Percentiles rank a stretch among this genome's conserved stretches.
Evolutionary conservation across 1,139 yeast genomes (phyloP).

Genomic region (Zygoascus meyerae): DNA sequence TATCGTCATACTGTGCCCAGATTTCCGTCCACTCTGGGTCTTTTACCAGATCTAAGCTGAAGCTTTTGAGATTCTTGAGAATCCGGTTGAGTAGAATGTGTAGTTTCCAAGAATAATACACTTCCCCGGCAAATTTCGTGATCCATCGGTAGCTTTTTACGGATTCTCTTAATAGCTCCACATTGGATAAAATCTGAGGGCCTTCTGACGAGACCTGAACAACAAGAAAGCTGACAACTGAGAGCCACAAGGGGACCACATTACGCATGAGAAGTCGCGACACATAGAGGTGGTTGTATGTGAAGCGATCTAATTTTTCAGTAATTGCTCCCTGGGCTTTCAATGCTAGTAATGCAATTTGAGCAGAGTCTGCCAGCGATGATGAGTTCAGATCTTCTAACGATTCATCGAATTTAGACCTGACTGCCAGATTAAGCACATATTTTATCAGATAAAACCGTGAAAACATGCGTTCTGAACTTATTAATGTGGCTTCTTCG

Average conservation of each 20-base stretch:
- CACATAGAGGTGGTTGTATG: not conserved
- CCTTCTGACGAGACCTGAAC: not conserved
- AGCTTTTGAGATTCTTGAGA: conserved; percentile 5
- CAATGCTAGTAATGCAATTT: not conserved
- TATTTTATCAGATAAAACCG: not conserved
- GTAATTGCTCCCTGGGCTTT: not conserved
- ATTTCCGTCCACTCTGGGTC: conserved; percentile 2
- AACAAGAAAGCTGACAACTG: conserved; percentile 2
- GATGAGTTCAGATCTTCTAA: not conserved
- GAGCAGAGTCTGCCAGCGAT: not conserved
- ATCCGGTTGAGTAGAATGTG: conserved; percentile 15
- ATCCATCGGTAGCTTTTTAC: conserved; percentile 12
- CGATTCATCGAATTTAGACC: not conserved
- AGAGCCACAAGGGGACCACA: conserved; percentile 5
- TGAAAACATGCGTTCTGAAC: not conserved
- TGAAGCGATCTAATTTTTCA: not conserved
- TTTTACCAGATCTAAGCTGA: not conserved
- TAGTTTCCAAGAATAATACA: conserved; percentile 18
- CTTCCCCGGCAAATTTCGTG: conserved; percentile 9
- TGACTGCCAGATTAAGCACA: not conserved
- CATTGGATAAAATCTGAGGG: conserved; percentile 1
- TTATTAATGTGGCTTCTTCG: not conserved
- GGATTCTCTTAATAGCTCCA: conserved; percentile 9
- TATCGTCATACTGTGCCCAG: conserved; percentile 1
- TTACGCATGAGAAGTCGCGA: not conserved